Percentiles rank a stretch among this genome's conserved stretches.
These are phyloP conservation scores for Colletotrichum chrysophilum DNA, from an alignment of 2,329 filamentous ascomycete species.

Conservation along the genomic window DNA sequence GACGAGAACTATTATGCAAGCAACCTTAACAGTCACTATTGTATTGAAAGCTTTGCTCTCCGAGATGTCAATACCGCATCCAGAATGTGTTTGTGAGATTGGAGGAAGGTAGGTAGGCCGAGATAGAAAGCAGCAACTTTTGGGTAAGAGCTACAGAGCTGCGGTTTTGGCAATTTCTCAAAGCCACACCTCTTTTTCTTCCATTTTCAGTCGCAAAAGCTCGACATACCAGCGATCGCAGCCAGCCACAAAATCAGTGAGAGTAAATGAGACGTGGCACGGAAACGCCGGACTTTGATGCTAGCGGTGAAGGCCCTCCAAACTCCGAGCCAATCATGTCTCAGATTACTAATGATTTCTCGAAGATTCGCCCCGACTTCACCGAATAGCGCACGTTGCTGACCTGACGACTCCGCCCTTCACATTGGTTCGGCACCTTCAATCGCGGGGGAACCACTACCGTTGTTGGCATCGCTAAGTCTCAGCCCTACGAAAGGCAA, in stretches of 20 bases:
- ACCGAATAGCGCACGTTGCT: not conserved
- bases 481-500: not conserved
- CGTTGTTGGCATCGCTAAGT: not conserved
- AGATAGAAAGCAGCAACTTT: not conserved
- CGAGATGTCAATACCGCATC: not conserved
- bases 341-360: constrained; percentile 13
- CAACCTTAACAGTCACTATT: not conserved
- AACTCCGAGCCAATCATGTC: not conserved
- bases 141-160: not conserved
- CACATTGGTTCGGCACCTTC: not conserved
- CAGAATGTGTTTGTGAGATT: not conserved
- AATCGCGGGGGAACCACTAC: not conserved
- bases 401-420: not conserved
- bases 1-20: not conserved
- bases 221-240: not conserved
- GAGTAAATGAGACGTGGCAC: not conserved
- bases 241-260: not conserved
- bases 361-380: constrained; percentile 13
- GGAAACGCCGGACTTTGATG: not conserved
- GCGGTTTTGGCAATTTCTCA: not conserved
- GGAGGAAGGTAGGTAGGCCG: not conserved
- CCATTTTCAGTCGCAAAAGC: not conserved
- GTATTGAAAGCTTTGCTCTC: not conserved
- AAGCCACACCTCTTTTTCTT: not conserved
- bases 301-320: not conserved